phyloP scores from a whole-genome alignment of 352 stramenopile species.

The Globisporangium mamillatum region DNA sequence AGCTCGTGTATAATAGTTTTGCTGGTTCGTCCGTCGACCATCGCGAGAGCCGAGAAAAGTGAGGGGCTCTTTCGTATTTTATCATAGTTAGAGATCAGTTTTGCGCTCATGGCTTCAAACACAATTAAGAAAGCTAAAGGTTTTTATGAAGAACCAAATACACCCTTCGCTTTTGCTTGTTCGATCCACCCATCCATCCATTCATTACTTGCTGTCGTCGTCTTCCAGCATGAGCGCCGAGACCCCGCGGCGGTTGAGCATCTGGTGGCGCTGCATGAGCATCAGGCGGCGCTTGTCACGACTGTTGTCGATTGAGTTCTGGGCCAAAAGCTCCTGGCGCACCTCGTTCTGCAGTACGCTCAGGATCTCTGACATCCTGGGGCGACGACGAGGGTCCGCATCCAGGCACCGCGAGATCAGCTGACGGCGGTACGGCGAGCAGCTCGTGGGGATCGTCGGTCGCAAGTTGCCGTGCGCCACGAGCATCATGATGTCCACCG shows the following conservation, averaged over 20 bases:
- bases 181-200: neutral
- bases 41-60: neutral
- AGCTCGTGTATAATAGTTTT: constrained; percentile 3
- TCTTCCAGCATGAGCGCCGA: constrained; percentile 42
- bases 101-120: neutral
- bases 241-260: constrained; percentile 67
- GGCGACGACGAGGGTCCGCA: constrained; percentile 48
- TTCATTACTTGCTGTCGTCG: constrained; percentile 2
- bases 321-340: constrained; percentile 67
- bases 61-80: neutral
- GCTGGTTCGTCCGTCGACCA: too few relatives aligned
- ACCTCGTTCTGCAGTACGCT: constrained; percentile 70
- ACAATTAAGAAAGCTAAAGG: neutral
- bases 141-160: neutral
- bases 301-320: constrained; percentile 58
- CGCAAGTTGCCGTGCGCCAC: constrained; percentile 58
- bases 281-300: constrained; percentile 63
- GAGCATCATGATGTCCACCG: constrained; percentile 82
- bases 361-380: constrained; percentile 80
- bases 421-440: constrained; percentile 50
- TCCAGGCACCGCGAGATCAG: constrained; percentile 70
- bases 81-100: neutral
- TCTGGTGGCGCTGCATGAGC: constrained; percentile 75
- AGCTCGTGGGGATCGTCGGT: constrained; percentile 63
- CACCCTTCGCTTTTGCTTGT: neutral